Evolutionary conservation across 108 stramenopile genomes (phyloP).

Genomic region (Fragilaria crotonensis): DNA sequence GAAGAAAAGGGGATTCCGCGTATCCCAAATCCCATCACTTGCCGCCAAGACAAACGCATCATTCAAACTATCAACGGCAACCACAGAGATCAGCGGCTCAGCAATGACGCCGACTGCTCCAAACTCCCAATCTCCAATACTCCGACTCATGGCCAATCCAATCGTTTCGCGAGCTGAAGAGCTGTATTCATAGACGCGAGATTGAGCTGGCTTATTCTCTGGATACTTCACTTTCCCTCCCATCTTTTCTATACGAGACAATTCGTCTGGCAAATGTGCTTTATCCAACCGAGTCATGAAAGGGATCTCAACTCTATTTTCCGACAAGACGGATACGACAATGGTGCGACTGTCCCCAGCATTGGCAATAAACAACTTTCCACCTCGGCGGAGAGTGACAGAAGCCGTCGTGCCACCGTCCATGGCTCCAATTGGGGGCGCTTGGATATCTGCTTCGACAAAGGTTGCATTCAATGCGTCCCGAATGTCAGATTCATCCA

Average conservation of each 20-base stretch:
- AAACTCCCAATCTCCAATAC: conserved; percentile 67
- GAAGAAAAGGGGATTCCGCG: neutral
- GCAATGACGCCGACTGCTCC: conserved; percentile 55
- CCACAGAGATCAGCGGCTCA: conserved; percentile 49
- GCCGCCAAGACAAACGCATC: conserved; percentile 50
- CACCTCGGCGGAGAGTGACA: conserved; percentile 34
- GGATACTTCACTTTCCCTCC: conserved; percentile 59
- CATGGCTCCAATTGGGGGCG: conserved; percentile 25
- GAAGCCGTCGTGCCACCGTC: conserved; percentile 63
- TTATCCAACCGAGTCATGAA: conserved; percentile 41
- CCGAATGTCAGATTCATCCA: conserved; percentile 3
- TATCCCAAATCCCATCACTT: conserved; percentile 68
- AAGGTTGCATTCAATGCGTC: conserved; percentile 34
- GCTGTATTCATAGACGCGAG: conserved; percentile 41
- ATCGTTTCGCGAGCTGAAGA: conserved; percentile 18
- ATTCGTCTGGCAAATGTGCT: conserved; percentile 53
- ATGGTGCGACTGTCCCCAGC: conserved; percentile 59
- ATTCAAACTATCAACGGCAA: conserved; percentile 32
- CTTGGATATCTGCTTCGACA: conserved; percentile 39
- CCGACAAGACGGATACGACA: conserved; percentile 20
- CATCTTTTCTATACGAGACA: conserved; percentile 40
- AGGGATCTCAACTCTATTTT: conserved; percentile 15
- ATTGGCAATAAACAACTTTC: conserved; percentile 58
- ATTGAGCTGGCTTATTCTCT: conserved; percentile 19
- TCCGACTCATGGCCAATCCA: conserved; percentile 65